phyloP scores from a whole-genome alignment of 352 stramenopile species.

The Globisporangium camurandrum region DNA sequence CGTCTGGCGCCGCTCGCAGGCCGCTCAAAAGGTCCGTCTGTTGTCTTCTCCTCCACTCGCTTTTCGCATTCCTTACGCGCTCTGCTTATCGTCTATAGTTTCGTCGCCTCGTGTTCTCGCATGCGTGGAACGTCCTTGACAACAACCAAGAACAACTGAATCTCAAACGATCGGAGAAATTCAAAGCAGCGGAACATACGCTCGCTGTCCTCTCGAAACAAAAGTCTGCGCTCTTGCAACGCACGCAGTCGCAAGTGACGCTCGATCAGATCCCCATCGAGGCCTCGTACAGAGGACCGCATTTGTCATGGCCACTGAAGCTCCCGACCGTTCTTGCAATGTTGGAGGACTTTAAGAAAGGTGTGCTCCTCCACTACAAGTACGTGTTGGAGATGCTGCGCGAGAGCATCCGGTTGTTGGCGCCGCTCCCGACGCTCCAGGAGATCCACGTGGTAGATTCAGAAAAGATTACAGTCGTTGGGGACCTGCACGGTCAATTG shows the following conservation, averaged over 20 bases:
- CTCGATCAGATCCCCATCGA: conserved; percentile 43
- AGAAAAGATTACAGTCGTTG: conserved; percentile 89
- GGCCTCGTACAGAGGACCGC: conserved; percentile 66
- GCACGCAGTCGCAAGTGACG: conserved; percentile 49
- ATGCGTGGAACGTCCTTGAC: conserved; percentile 87
- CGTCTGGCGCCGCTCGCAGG: conserved; percentile 56
- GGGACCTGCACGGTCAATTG: conserved; percentile 92
- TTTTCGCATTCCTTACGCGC: background rate
- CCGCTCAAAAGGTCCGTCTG: conserved; percentile 53
- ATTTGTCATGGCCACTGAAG: conserved; percentile 77
- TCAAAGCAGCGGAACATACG: conserved; percentile 78
- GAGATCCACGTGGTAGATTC: conserved; percentile 78
- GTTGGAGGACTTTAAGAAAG: conserved; percentile 89
- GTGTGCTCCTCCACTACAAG: conserved; percentile 84
- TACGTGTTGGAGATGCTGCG: conserved; percentile 86
- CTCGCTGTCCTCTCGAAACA: conserved; percentile 68
- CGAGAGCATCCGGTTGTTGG: conserved; percentile 49
- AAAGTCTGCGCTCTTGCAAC: conserved; percentile 16
- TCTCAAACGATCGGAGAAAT: conserved; percentile 79
- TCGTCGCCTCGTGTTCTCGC: conserved; percentile 65
- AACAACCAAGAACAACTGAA: conserved; percentile 89
- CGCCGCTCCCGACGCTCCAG: conserved; percentile 72
- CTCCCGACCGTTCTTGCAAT: conserved; percentile 83
- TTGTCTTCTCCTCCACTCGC: background rate
- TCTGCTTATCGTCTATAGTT: conserved; percentile 31